phyloP scores from a whole-genome alignment of 1,284 basidiomycete species.

The Apiotrichum siamense region DNA sequence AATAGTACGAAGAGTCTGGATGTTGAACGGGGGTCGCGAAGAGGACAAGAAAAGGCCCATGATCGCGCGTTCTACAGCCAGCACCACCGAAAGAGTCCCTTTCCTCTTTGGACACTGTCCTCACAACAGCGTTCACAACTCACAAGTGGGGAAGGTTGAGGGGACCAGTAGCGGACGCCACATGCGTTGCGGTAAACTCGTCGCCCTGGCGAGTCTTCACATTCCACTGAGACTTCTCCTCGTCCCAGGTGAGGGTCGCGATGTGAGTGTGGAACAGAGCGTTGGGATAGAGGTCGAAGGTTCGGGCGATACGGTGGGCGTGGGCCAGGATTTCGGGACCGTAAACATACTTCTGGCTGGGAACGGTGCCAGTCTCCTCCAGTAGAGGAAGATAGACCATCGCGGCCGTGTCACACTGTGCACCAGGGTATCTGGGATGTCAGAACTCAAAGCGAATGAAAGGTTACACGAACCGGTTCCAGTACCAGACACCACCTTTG shows the following conservation, averaged over 20 bases:
- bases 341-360: conserved; percentile 9
- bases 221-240: conserved; percentile 4
- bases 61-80: too few species aligned
- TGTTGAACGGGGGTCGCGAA: too few species aligned
- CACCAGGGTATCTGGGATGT: too few species aligned
- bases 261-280: conserved; percentile 16
- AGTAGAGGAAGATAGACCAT: conserved; percentile 15
- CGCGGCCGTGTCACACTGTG: conserved; percentile 17
- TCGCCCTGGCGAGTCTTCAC: conserved; percentile 13
- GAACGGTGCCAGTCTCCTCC: conserved; percentile 10
- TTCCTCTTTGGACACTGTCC: too few species aligned
- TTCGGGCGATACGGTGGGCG: conserved; percentile 8
- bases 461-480: conserved; percentile 21
- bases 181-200: conserved; percentile 11
- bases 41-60: too few species aligned
- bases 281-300: conserved; percentile 11
- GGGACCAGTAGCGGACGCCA: conserved; percentile 11
- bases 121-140: too few species aligned
- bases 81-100: too few species aligned
- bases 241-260: conserved; percentile 7
- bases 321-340: conserved; percentile 16
- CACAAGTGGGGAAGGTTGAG: conserved; percentile 10
- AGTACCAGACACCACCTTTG: conserved; percentile 20
- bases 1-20: too few species aligned
- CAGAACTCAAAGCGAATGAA: too few species aligned